Base-by-base conservation (phyloP, 2,329 filamentous ascomycete genomes). In the Didymosphaeria variabile region DNA sequence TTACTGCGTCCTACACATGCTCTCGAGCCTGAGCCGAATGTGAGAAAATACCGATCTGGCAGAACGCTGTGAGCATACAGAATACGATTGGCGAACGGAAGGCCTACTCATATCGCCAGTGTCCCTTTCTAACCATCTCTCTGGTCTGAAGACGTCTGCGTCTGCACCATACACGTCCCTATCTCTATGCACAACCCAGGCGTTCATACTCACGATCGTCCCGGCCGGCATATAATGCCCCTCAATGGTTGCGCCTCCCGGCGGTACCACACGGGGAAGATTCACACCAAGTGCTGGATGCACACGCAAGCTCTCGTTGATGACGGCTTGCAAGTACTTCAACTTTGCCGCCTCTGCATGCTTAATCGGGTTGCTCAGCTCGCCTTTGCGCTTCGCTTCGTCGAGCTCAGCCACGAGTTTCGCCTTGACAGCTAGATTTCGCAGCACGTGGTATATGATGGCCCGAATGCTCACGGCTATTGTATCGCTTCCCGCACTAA, bases 401-500 rank as follows among this genome's bases (percentile, higher is more conserved):
- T 64, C 61, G 15, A 69, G 63, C 57, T 69, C 65, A 1, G 51
- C 57, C 5, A 67, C 29, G 10, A 69, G 63, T 47, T 58, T 62
- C 19, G 42, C 17, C 53, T 66, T 64, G 17, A 34, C 55, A 23
- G 57, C 23, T 1, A 57, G 60, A 21, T 61, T 59, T 26, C 56
- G 59, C 8, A 62, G 44, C 7, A 67, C 29, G 19, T 64, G 56
- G 52, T 66, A 69, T 6, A 69, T 51, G 13, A 69, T 61, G 6
- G 62, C 62, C 3, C 64, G 71, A 1, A 72, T 69, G 4, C 76
- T 73, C n/a, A 77, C 75, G 26, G 79, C 77, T 7, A 78, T 81
- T 0, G 80, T 82, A 54, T 82, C 80, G 21, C 72, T 74, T 10
- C 78, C 79, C 1, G 79, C 80, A 46, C 75, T 75, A 49, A 81